Evolutionary conservation across 179 eudicot genomes (phyloP), one percentile per base, ranked within the genome.

Genomic region (Nepenthes alata): DNA sequence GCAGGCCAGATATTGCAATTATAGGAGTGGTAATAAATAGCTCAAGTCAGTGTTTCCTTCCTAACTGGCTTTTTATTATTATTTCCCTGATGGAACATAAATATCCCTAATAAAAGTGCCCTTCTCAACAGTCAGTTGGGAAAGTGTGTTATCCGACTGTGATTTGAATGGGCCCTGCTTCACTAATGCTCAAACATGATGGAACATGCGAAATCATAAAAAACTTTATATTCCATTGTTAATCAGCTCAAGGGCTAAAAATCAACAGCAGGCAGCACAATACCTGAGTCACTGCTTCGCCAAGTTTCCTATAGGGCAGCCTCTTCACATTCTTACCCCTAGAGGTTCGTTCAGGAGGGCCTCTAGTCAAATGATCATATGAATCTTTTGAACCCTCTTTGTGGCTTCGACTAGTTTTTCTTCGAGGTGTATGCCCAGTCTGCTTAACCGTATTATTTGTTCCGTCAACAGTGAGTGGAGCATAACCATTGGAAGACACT

Each of bases 221-320:
- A 25, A 25, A 25, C 25, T 25, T 25, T 25, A 25, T 25, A 25
- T 25, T 25, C 25, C 25, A 25, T 25, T 25, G 25, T 25, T 25
- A 25, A 25, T 25, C 25, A 25, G 25, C 25, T 25, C 25, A 25
- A 25, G 15, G 57, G 57, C 11, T 49, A 6, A 25, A 12, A 52
- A 52, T 53, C 48, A 50, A 57, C 61, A 62, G 50, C 4, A 6
- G 36, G 59, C 58, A 63, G 11, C 41, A 67, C 3, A 35, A 62
- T 86, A 93, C 98, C 98, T 85, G 80, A 60, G 82, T 76, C 35
- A 65, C 79, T 57, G 74, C 77, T 73, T 85, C 87, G 48, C 86
- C 87, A 72, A 88, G 84, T 70, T 70, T 74, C 64, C 60, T 82
- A 61, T 57, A 63, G 36, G 78, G 66, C 52, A 77, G 49, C 67